Conservation (phyloP, 2,329 filamentous ascomycete species). For the Cladosporium austrohemisphaericum region DNA sequence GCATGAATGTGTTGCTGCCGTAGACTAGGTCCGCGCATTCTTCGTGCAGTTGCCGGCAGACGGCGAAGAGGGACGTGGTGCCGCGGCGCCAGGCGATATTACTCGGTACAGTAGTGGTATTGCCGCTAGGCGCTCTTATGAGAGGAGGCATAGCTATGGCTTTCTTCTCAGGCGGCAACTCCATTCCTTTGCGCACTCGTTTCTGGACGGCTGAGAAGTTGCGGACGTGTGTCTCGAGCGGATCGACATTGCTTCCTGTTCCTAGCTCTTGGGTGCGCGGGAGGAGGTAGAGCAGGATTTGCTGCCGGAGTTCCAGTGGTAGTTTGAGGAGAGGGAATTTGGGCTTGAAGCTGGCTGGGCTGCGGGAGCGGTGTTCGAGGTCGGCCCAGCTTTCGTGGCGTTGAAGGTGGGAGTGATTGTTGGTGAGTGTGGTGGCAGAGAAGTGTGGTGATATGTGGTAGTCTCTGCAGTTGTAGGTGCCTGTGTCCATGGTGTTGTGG, state of each 20-base stretch:
- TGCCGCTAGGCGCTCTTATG: neutral
- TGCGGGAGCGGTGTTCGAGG: slow-evolving; percentile 31
- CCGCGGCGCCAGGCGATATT: slow-evolving; percentile 43
- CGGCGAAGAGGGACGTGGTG: slow-evolving; percentile 37
- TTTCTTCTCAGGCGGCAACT: slow-evolving; percentile 3
- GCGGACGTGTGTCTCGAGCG: slow-evolving; percentile 26
- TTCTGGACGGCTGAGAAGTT: slow-evolving; percentile 32
- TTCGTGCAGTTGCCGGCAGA: slow-evolving; percentile 41
- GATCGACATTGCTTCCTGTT: slow-evolving; percentile 18
- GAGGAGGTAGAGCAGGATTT: slow-evolving; percentile 41
- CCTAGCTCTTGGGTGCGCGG: slow-evolving; percentile 36
- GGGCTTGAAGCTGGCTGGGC: slow-evolving; percentile 27
- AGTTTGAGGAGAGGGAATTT: slow-evolving; percentile 35
- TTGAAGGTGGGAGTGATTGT: slow-evolving; percentile 10
- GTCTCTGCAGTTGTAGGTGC: slow-evolving; percentile 37
- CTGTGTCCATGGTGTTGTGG: slow-evolving; percentile 28
- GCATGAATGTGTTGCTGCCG: slow-evolving; percentile 40
- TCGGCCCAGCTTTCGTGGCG: slow-evolving; percentile 32
- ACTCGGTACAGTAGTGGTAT: neutral
- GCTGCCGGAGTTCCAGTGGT: slow-evolving; percentile 43
- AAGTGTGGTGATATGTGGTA: slow-evolving; percentile 32
- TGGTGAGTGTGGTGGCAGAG: slow-evolving; percentile 24
- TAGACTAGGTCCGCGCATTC: slow-evolving; percentile 47
- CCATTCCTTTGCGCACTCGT: slow-evolving; percentile 25
- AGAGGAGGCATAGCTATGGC: too few relatives aligned